phyloP scores from a whole-genome alignment of 176 grass and related monocot genomes.

The Aegilops sharonensis region DNA sequence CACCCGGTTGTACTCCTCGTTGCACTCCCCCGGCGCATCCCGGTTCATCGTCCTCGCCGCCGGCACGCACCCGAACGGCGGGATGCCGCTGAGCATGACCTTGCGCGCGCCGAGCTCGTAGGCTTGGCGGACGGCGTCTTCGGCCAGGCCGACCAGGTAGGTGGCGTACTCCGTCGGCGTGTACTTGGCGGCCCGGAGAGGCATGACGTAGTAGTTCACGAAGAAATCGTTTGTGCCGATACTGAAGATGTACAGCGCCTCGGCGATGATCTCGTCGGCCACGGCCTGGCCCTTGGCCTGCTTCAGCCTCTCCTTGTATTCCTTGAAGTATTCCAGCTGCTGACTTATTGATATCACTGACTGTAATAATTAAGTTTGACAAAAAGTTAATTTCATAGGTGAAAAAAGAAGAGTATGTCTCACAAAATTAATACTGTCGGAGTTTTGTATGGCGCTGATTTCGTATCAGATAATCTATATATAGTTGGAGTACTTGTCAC shows the following conservation, averaged over 20 bases:
- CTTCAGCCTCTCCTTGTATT: slow-evolving; percentile 45
- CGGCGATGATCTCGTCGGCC: slow-evolving; percentile 33
- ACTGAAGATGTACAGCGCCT: slow-evolving; percentile 55
- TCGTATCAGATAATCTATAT: no score
- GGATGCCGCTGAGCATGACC: slow-evolving; percentile 42
- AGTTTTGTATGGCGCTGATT: no score
- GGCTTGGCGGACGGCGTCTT: slow-evolving; percentile 15
- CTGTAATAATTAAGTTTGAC: slow-evolving; percentile 8
- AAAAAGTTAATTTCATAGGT: not conserved
- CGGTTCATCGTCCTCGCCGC: slow-evolving; percentile 26
- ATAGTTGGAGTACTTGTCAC: no score
- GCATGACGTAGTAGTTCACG: slow-evolving; percentile 38
- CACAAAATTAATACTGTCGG: no score
- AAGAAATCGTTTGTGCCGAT: slow-evolving; percentile 78
- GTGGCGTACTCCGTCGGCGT: slow-evolving; percentile 36
- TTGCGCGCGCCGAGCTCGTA: slow-evolving; percentile 53
- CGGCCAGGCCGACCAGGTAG: slow-evolving; percentile 43
- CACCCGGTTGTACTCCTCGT: slow-evolving; percentile 52
- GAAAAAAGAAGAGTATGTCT: no score
- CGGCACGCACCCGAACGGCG: slow-evolving; percentile 59
- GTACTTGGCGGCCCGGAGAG: slow-evolving; percentile 26
- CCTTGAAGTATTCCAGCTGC: slow-evolving; percentile 61
- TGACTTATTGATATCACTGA: slow-evolving; percentile 46
- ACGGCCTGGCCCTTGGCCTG: slow-evolving; percentile 7
- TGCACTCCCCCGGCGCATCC: slow-evolving; percentile 28